Evolutionary conservation across 2,329 filamentous ascomycete species (phyloP).

Genomic region (Apiospora malaysiana): DNA sequence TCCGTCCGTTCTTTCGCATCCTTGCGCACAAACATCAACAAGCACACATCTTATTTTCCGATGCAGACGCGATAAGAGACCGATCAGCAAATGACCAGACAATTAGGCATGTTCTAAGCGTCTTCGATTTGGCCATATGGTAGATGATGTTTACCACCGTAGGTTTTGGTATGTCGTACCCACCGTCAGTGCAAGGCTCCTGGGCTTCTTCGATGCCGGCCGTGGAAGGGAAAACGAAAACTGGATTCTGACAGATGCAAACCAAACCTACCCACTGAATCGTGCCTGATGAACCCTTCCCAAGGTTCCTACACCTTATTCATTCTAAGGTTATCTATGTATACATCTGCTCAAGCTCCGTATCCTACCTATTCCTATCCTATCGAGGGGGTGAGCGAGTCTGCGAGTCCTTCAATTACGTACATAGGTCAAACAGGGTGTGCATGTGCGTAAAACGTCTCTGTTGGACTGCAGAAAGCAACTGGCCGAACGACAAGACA

Average conservation of each 20-base stretch:
- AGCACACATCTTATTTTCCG: conserved; percentile 3
- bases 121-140: not conserved
- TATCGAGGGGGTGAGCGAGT: no score
- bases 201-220: not conserved
- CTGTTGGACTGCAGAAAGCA: not conserved
- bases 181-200: not conserved
- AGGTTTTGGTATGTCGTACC: not conserved
- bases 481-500: not conserved
- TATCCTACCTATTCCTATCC: no score
- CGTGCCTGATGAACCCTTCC: not conserved
- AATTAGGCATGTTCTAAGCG: conserved; percentile 1
- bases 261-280: not conserved
- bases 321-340: no score
- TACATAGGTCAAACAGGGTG: not conserved
- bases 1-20: not conserved
- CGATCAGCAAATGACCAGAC: not conserved
- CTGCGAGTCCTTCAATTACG: not conserved
- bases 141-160: not conserved
- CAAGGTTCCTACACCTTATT: conserved; percentile 16
- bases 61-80: not conserved
- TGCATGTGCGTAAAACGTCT: not conserved
- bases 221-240: not conserved
- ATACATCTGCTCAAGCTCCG: no score
- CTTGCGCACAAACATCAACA: conserved; percentile 1
- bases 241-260: conserved; percentile 7